phyloP scores from a whole-genome alignment of 2,329 filamentous ascomycete genomes.

The Colletotrichum trifolii region DNA sequence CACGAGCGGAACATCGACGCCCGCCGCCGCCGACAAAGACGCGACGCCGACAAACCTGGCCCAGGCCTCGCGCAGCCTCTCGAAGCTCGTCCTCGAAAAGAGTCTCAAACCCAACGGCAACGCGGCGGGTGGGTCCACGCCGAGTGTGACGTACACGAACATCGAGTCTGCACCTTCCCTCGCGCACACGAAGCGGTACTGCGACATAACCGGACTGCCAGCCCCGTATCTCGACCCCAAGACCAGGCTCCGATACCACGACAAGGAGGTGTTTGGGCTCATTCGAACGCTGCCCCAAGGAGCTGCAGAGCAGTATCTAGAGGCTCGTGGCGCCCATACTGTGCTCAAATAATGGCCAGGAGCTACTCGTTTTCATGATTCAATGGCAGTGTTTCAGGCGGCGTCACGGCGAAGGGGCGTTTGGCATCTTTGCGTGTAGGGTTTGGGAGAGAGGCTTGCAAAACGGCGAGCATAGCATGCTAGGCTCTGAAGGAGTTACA shows the following conservation, averaged over 20 bases:
- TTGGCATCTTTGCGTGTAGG: neutral
- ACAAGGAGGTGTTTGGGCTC: constrained; percentile 89
- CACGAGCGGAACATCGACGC: constrained; percentile 69
- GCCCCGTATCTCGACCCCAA: constrained; percentile 95
- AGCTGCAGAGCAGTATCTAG: constrained; percentile 87
- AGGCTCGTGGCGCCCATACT: constrained; percentile 90
- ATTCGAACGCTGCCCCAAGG: constrained; percentile 85
- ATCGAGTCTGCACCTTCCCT: constrained; percentile 94
- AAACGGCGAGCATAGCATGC: neutral
- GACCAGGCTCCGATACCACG: constrained; percentile 90
- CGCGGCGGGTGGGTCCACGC: constrained; percentile 60
- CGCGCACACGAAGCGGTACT: constrained; percentile 88
- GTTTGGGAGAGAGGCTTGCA: neutral
- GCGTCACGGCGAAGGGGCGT: constrained; percentile 2
- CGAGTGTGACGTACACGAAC: constrained; percentile 90
- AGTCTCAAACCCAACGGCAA: constrained; percentile 63
- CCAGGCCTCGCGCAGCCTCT: constrained; percentile 88
- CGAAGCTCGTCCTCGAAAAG: constrained; percentile 89
- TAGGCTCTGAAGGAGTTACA: neutral
- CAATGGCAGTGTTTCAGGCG: neutral
- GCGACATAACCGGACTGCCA: constrained; percentile 93
- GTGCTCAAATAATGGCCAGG: constrained; percentile 78
- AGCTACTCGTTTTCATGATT: neutral
- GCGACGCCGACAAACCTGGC: constrained; percentile 75
- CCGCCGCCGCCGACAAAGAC: constrained; percentile 54